phyloP scores from a whole-genome alignment of 2,329 filamentous ascomycete genomes.

The Penicillium sclerotigenum region DNA sequence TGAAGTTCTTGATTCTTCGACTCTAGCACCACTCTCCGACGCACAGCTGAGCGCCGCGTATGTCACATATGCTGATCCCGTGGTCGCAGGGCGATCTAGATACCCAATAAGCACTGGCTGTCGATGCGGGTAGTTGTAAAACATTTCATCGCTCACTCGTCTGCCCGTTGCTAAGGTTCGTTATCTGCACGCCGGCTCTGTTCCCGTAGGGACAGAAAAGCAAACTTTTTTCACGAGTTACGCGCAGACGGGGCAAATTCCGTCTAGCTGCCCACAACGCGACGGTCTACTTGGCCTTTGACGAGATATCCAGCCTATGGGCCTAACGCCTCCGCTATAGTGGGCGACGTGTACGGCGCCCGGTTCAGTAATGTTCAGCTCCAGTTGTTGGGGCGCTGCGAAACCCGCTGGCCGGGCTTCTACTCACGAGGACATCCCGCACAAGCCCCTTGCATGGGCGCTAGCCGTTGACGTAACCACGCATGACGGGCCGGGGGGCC shows the following conservation, averaged over 20 bases:
- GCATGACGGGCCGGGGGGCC: conserved; percentile 48
- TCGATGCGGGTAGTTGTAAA: too few species aligned
- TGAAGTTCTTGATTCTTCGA: background rate
- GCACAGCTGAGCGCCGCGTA: conserved; percentile 54
- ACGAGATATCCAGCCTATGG: conserved; percentile 57
- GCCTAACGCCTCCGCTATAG: conserved; percentile 46
- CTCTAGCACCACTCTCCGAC: conserved; percentile 43
- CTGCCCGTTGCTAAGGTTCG: conserved; percentile 21
- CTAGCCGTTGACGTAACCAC: conserved; percentile 50
- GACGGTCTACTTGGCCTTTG: too few species aligned
- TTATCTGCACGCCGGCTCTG: conserved; percentile 40
- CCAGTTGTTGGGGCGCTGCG: conserved; percentile 42
- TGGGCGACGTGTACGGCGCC: conserved; percentile 40
- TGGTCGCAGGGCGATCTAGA: too few species aligned
- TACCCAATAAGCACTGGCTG: too few species aligned
- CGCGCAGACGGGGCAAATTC: conserved; percentile 48
- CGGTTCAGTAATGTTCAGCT: conserved; percentile 53
- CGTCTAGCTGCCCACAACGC: conserved; percentile 55
- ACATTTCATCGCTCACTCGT: conserved; percentile 27
- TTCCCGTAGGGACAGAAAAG: conserved; percentile 40
- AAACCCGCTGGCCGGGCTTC: conserved; percentile 45
- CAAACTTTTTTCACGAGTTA: conserved; percentile 31
- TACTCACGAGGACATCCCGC: conserved; percentile 52
- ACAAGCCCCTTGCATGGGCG: conserved; percentile 44
- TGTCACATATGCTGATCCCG: conserved; percentile 24